Evolutionary conservation across 495 filamentous ascomycete species (phyloP).

Genomic region (Aspergillus olivimuriae): DNA sequence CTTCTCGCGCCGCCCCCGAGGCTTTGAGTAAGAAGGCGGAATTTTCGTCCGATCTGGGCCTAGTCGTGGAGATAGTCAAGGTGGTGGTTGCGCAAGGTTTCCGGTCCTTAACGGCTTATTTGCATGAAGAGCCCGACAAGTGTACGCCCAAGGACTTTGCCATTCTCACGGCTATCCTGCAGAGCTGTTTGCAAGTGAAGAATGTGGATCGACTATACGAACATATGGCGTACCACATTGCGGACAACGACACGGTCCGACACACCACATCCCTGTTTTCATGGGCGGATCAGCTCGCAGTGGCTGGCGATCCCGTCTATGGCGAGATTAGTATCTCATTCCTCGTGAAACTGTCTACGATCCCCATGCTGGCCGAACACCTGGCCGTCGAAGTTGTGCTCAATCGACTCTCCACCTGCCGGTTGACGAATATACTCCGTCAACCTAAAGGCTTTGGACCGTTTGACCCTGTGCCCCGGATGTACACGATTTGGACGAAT

Average conservation of each 20-base stretch:
- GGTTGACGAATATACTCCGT: conserved; percentile 62
- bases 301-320: conserved; percentile 83
- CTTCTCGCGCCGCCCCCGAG: conserved; percentile 23
- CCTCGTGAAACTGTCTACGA: conserved; percentile 76
- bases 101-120: conserved; percentile 62
- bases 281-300: conserved; percentile 74
- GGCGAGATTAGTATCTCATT: conserved; percentile 83
- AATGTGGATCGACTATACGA: conserved; percentile 40
- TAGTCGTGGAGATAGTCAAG: conserved; percentile 66
- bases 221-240: conserved; percentile 61
- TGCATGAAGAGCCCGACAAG: conserved; percentile 58
- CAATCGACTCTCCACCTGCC: conserved; percentile 68
- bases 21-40: conserved; percentile 31
- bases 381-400: conserved; percentile 81
- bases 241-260: conserved; percentile 58
- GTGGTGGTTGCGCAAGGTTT: conserved; percentile 76
- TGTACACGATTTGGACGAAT: conserved; percentile 80
- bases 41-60: conserved; percentile 39
- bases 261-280: conserved; percentile 84
- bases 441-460: conserved; percentile 64
- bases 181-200: conserved; percentile 65
- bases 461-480: conserved; percentile 49
- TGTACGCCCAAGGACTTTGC: conserved; percentile 65
- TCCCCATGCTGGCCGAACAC: conserved; percentile 80
- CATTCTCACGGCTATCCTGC: conserved; percentile 82